Conservation (phyloP, 495 filamentous ascomycete genomes). For the Antarctomyces pellizariae region DNA sequence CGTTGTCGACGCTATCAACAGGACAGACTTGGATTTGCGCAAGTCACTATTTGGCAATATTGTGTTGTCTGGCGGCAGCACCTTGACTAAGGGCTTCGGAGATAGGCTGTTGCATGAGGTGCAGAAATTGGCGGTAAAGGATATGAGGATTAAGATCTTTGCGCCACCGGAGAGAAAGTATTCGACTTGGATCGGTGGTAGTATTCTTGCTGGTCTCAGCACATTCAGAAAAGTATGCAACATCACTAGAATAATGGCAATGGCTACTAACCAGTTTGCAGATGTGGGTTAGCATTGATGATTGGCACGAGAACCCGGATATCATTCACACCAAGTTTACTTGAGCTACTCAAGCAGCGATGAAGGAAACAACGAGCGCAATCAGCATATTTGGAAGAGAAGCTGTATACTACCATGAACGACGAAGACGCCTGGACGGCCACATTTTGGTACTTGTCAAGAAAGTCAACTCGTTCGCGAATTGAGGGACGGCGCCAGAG, state of each 20-base stretch:
- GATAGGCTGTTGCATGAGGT: conserved; percentile 81
- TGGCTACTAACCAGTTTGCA: conserved; percentile 15
- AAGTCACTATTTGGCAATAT: conserved; percentile 91
- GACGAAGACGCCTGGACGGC: no score
- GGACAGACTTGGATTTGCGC: conserved; percentile 91
- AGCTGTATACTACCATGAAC: no score
- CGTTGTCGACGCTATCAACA: conserved; percentile 83
- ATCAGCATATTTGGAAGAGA: no score
- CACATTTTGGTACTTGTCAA: no score
- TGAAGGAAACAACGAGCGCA: no score
- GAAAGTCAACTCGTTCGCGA: no score
- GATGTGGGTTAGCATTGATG: conserved; percentile 99
- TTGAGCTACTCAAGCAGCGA: no score
- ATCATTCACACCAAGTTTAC: conserved; percentile 96
- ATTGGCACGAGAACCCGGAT: conserved; percentile 98
- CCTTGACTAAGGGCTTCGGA: conserved; percentile 73
- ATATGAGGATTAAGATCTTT: conserved; percentile 98
- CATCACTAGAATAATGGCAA: not conserved
- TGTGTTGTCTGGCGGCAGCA: conserved; percentile 85
- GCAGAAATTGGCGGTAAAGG: conserved; percentile 79
- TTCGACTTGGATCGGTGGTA: conserved; percentile 95
- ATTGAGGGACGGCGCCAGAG: no score
- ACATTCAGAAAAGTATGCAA: conserved; percentile 86
- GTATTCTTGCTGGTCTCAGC: conserved; percentile 88
- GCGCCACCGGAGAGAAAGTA: conserved; percentile 95